Conservation (phyloP, 352 stramenopile species). For the Phytophthora citrophthora region DNA sequence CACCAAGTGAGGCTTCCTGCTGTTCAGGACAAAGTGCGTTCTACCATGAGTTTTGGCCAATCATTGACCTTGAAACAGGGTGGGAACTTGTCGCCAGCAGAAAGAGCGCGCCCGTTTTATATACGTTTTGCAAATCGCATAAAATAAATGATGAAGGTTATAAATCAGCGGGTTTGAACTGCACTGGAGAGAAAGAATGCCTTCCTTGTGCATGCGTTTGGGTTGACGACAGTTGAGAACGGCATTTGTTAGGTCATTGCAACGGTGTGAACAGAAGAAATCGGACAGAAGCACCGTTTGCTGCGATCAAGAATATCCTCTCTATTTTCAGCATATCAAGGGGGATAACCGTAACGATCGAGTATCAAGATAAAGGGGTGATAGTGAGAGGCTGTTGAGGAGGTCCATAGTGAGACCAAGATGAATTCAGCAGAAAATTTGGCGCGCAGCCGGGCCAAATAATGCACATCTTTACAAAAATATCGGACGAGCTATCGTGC, state of each 20-base stretch:
- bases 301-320: too few relatives aligned
- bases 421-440: neutral
- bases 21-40: neutral
- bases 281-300: too few relatives aligned
- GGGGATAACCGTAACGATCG: neutral
- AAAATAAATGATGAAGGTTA: slow-evolving; percentile 6
- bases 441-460: neutral
- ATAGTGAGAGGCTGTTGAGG: neutral
- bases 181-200: too few relatives aligned
- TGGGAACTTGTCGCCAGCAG: slow-evolving; percentile 16
- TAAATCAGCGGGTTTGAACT: slow-evolving; percentile 4
- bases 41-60: slow-evolving; percentile 12
- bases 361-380: neutral
- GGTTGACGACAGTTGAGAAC: too few relatives aligned
- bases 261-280: too few relatives aligned
- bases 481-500: neutral
- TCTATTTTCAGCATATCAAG: too few relatives aligned
- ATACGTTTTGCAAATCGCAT: slow-evolving; percentile 1
- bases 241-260: too few relatives aligned
- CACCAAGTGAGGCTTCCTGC: neutral
- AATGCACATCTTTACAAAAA: slow-evolving; percentile 13
- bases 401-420: neutral
- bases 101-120: slow-evolving; percentile 12
- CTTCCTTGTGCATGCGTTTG: too few relatives aligned
- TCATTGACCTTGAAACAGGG: slow-evolving; percentile 5